Evolutionary conservation across 2,329 filamentous ascomycete genomes (phyloP), one percentile per base, ranked within the genome.

Genomic region (Stenocarpella maydis): DNA sequence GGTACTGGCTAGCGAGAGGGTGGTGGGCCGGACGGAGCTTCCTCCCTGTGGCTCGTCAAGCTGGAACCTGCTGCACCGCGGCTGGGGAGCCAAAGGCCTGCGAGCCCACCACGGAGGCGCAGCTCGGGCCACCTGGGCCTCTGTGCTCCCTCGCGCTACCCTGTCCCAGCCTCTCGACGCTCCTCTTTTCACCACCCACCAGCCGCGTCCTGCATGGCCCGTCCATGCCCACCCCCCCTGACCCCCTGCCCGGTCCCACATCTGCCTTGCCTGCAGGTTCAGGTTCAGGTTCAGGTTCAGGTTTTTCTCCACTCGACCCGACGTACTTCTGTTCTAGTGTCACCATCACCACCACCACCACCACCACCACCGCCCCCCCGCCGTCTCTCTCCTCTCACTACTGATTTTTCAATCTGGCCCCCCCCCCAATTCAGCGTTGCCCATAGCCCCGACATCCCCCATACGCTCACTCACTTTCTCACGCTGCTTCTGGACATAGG

Each of bases 71-170:
- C 55, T 61, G 24, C 39, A 60, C 24, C 28, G 54, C 54, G 54
- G 54, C 54, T 60, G 54, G 54, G 54, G 54, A 28, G 26, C n/a
- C 15, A 39, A 24, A 37, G 12, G 8, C 21, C n/a, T n/a, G n/a
- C n/a, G n/a, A n/a, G n/a, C n/a, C n/a, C n/a, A n/a, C n/a, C n/a
- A n/a, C n/a, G n/a, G n/a, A 9, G 31, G 31, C 31, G 19, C 58
- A 61, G 58, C 58, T 61, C 58, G 58, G 58, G 58, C 58, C 58
- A 61, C 58, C 58, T 47, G 26, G 41, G 58, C 41, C 58, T 47
- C 58, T 61, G 58, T 61, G 58, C 58, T 61, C 24, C 41, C 58
- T 47, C 41, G 41, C 58, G 58, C 58, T 61, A 34, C 58, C 58
- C 58, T 61, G 55, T 47, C 58, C 58, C 58, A 61, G 58, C 58